Evolutionary conservation across 2,329 filamentous ascomycete genomes (phyloP).

Genomic region (Fusarium fujikuroi): DNA sequence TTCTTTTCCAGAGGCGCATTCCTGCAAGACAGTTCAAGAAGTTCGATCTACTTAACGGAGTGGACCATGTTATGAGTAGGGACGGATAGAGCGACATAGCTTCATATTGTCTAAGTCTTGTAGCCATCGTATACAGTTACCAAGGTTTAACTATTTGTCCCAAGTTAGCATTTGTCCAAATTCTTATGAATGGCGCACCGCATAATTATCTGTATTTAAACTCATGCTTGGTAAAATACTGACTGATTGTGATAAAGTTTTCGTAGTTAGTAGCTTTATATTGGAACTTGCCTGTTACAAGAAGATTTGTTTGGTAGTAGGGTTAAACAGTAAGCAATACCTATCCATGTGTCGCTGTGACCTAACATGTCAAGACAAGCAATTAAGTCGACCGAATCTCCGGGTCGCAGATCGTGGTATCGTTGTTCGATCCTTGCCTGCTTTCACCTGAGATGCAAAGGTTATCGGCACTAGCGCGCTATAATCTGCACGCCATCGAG

Average conservation of each 20-base stretch:
- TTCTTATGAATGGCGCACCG: too few relatives aligned
- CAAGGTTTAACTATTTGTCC: not conserved
- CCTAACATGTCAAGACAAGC: not conserved
- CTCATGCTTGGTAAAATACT: not conserved
- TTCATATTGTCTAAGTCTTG: rapidly evolving
- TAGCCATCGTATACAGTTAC: too few relatives aligned
- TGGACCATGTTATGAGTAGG: not conserved
- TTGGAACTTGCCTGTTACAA: too few relatives aligned
- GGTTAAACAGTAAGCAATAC: not conserved
- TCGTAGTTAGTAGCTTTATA: too few relatives aligned
- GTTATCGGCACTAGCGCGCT: not conserved
- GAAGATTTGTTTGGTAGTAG: too few relatives aligned
- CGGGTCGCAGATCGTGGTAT: not conserved
- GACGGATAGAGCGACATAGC: not conserved
- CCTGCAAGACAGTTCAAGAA: slow-evolving; percentile 50
- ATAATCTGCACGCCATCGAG: not conserved
- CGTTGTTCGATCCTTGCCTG: not conserved
- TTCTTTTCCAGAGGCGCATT: slow-evolving; percentile 48
- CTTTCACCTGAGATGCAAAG: not conserved
- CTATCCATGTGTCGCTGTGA: not conserved
- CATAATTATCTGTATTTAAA: not conserved
- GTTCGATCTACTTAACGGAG: not conserved
- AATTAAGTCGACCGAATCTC: not conserved
- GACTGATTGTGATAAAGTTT: too few relatives aligned
- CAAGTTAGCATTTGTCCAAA: too few relatives aligned